These are phyloP conservation scores for Lippia alba DNA, from an alignment of 305 asterid species.

Conservation along the genomic window DNA sequence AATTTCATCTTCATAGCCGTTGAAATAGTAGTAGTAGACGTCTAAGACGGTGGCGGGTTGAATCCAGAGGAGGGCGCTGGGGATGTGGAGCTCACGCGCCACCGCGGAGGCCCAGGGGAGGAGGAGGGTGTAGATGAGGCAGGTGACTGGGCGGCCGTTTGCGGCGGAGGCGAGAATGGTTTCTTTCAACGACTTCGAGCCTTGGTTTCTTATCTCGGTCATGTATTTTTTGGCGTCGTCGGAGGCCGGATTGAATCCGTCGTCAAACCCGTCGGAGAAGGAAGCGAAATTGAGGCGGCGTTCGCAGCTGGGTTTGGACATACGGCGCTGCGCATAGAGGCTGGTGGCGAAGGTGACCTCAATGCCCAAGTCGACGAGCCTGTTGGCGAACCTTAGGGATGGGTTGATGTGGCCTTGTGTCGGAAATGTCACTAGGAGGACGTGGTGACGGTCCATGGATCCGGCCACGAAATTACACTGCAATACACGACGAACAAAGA, in stretches of 20 bases:
- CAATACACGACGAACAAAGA: background rate
- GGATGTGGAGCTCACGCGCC: conserved; percentile 47
- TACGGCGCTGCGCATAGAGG: conserved; percentile 38
- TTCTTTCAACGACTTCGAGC: conserved; percentile 35
- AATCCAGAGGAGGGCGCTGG: conserved; percentile 58
- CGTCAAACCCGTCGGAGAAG: conserved; percentile 51
- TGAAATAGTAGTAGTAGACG: conserved; percentile 53
- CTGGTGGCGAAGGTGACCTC: conserved; percentile 60
- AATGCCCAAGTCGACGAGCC: conserved; percentile 47
- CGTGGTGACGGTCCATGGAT: conserved; percentile 43
- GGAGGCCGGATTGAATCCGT: conserved; percentile 35
- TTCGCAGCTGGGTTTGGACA: conserved; percentile 4
- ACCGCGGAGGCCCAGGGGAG: conserved; percentile 53
- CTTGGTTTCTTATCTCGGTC: conserved; percentile 38
- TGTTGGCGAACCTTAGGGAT: conserved; percentile 58
- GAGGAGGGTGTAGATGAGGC: conserved; percentile 46
- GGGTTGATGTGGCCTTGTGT: conserved; percentile 81
- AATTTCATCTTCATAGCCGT: conserved; percentile 52
- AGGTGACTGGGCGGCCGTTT: conserved; percentile 42
- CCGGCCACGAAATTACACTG: no score
- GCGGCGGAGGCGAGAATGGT: conserved; percentile 23
- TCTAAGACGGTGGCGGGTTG: conserved; percentile 60
- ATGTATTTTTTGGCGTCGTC: conserved; percentile 30
- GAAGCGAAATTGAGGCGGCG: conserved; percentile 40
- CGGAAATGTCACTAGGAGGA: conserved; percentile 58